phyloP scores from a whole-genome alignment of 2,329 filamentous ascomycete genomes.

The Aureobasidium subglaciale region DNA sequence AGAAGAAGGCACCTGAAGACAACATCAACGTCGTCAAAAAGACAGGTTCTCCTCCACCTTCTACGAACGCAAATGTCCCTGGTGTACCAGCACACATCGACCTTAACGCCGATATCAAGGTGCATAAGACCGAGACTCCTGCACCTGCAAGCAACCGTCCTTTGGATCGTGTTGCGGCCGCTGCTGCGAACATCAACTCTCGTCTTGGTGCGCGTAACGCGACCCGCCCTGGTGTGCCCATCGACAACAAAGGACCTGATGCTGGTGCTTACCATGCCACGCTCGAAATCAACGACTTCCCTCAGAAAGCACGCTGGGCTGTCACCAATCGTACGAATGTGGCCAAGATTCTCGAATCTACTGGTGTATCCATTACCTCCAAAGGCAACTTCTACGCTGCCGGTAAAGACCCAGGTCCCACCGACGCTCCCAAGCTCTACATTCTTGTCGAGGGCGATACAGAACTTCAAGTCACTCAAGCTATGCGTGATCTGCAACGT shows the following conservation, averaged over 20 bases:
- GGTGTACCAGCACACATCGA: conserved; percentile 51
- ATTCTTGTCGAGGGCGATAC: conserved; percentile 97
- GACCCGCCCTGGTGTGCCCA: conserved; percentile 83
- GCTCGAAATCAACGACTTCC: conserved; percentile 98
- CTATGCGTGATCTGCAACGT: conserved; percentile 82
- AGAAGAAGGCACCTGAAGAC: conserved; percentile 44
- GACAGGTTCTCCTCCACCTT: conserved; percentile 14
- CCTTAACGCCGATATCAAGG: conserved; percentile 63
- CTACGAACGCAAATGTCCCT: conserved; percentile 19
- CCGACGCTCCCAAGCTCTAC: conserved; percentile 86
- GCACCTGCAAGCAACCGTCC: conserved; percentile 48
- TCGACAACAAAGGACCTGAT: conserved; percentile 97
- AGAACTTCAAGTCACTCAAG: conserved; percentile 81
- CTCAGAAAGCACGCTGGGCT: conserved; percentile 95
- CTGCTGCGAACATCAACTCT: conserved; percentile 82
- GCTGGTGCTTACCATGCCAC: conserved; percentile 95
- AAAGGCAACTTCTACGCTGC: conserved; percentile 85
- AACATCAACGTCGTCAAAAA: conserved; percentile 30
- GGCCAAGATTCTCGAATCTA: conserved; percentile 92
- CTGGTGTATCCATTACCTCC: conserved; percentile 91
- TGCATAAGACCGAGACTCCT: conserved; percentile 59
- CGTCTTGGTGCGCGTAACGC: conserved; percentile 80
- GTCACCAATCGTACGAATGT: conserved; percentile 98
- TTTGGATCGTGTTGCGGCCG: conserved; percentile 65
- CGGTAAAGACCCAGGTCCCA: conserved; percentile 70